A percentile compares a stretch with the other conserved stretches of the same genome.
Evolutionary conservation across 495 filamentous ascomycete species (phyloP).

Genomic region (Penicillium macrosclerotiorum): DNA sequence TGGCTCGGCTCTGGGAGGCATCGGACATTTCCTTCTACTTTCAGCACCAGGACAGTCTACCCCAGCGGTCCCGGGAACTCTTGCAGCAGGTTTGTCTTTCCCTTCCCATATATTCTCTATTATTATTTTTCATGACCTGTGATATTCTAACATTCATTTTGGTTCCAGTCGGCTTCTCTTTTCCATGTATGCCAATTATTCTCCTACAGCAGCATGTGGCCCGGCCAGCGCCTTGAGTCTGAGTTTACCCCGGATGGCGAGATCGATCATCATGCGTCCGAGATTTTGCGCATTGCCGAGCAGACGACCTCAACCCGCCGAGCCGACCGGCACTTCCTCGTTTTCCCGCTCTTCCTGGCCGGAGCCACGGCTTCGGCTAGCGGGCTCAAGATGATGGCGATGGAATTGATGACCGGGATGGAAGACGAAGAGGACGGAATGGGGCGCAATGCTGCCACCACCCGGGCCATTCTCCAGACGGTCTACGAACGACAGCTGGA

Average conservation of each 20-base stretch:
- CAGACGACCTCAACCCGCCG: conserved; percentile 23
- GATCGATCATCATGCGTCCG: conserved; percentile 40
- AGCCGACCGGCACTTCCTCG: conserved; percentile 45
- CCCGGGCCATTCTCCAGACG: conserved; percentile 46
- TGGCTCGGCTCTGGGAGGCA: conserved; percentile 42
- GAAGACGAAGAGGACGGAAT: conserved; percentile 47
- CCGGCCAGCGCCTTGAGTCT: conserved; percentile 40
- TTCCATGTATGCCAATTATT: conserved; percentile 52
- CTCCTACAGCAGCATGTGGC: conserved; percentile 51
- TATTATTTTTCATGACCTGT: too few relatives aligned
- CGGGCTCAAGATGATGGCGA: conserved; percentile 46
- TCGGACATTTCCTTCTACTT: conserved; percentile 33
- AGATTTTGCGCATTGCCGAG: conserved; percentile 47
- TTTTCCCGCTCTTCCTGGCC: conserved; percentile 58
- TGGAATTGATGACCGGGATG: conserved; percentile 49
- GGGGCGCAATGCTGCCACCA: conserved; percentile 47
- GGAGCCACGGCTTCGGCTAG: conserved; percentile 44
- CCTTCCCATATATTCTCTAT: not conserved
- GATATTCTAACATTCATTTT: too few relatives aligned
- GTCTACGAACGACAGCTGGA: conserved; percentile 50
- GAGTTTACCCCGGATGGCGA: conserved; percentile 33
- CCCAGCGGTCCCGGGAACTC: conserved; percentile 37
- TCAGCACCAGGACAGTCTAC: conserved; percentile 39
- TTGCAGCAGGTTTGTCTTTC: conserved; percentile 46
- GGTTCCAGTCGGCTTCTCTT: conserved; percentile 38